Percentiles rank a stretch among this genome's conserved stretches.
Evolutionary conservation across 2,329 filamentous ascomycete genomes (phyloP).

Genomic region (Colletotrichum sp.): DNA sequence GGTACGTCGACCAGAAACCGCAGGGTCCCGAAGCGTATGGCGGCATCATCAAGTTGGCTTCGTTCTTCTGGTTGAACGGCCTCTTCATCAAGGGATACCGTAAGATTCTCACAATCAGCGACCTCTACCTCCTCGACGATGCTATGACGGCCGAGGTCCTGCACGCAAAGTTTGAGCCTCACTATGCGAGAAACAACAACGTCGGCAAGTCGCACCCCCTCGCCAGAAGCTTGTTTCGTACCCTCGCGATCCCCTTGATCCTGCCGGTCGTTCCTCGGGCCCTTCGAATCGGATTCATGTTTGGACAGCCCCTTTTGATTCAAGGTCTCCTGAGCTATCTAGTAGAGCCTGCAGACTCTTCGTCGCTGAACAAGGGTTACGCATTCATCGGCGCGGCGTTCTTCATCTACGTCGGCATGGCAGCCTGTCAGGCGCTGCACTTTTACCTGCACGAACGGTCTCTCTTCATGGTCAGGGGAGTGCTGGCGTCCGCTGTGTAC

Average conservation of each 20-base stretch:
- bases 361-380: slow-evolving; percentile 35
- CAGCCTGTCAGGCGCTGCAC: slow-evolving; percentile 43
- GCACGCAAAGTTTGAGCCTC: neutral
- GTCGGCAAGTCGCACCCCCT: slow-evolving; percentile 28
- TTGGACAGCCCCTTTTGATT: slow-evolving; percentile 46
- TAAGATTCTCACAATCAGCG: slow-evolving; percentile 31
- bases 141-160: neutral
- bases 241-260: slow-evolving; percentile 35
- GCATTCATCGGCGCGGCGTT: slow-evolving; percentile 46
- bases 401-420: slow-evolving; percentile 45
- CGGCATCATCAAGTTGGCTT: slow-evolving; percentile 31
- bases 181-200: neutral
- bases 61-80: slow-evolving; percentile 38
- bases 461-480: slow-evolving; percentile 35
- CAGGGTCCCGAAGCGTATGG: slow-evolving; percentile 44
- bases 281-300: slow-evolving; percentile 34
- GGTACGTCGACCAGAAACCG: slow-evolving; percentile 17
- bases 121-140: slow-evolving; percentile 29
- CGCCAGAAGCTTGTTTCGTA: slow-evolving; percentile 27
- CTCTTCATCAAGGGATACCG: slow-evolving; percentile 37
- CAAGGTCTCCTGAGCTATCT: slow-evolving; percentile 33
- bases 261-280: slow-evolving; percentile 38
- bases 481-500: slow-evolving; percentile 37
- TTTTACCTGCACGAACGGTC: slow-evolving; percentile 41
- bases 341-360: slow-evolving; percentile 19